Base-by-base conservation (phyloP, 2,329 filamentous ascomycete species). In the Elsinoe ampelina region DNA sequence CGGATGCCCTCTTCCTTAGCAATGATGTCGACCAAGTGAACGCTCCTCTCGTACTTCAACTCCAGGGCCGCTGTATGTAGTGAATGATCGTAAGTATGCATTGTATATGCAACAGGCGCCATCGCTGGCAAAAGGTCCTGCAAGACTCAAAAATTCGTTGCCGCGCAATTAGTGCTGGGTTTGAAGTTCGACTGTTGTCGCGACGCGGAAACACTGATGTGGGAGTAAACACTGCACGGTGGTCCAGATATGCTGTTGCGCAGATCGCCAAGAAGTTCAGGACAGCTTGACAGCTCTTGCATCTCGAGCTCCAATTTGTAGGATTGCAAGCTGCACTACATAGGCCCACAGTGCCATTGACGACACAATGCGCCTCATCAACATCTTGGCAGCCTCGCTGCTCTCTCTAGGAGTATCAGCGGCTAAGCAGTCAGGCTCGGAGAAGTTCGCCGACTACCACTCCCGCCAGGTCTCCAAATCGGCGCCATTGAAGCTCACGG, bases 1-100 rank as follows among this genome's bases (percentile, higher is more conserved):
- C 91, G 83, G 38, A 81, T 76, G 59, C 85, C 82, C 69, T 97
- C 91, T 61, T 89, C 83, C 64, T 87, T 87, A 62, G 82, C 74
- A 57, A 95, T 77, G 10, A 85, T 74, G 55, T 87, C 80, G 35
- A 86, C 80, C 56, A 83, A 77, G 63, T 85, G 82, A 56, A 80
- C 71, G 61, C 79, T 80, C 59, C 79, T 77, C 62, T 86, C 82
- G 68, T 91, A 88, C 63, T 81, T 81, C 59, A 86, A 72, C 67
- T 95, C 88, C 55, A 90, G 78, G 13, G 68, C 70, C 41, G 76
- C 69, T 47, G 76, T 80, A 57, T 75, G 73, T 47, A 83, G 71
- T 39, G 77, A 73, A 66, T 79, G 73, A 62, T 78, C 70, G 62
- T 75, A 68, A 69, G 76, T 61, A 59, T 63, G 62, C 62, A 66